Evolutionary conservation across 495 filamentous ascomycete species (phyloP), one percentile per base, ranked within the genome.

Genomic region (Usnea hakonensis): DNA sequence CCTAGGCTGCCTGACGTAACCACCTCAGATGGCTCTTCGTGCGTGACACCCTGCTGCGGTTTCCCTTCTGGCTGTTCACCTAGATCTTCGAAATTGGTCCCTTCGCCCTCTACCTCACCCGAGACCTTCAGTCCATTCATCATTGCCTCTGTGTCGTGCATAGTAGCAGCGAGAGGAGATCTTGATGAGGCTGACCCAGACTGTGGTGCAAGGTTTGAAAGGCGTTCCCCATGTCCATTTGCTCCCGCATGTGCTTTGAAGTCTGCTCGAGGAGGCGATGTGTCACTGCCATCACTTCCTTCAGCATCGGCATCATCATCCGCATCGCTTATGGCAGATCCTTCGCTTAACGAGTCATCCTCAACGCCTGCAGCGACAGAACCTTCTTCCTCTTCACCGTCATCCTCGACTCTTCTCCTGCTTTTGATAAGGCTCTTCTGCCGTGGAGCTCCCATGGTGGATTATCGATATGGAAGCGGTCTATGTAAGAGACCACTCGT

Each of bases 121-220:
- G 82, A 80, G 48, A 94, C 76, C 61, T 81, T 86, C 58, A 97
- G 71, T 35, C 90, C 87, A 65, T 91, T 91, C 77, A 96, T 76
- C 92, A 96, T 95, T 63, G 87, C 82, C 65, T 92, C 87, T 26
- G 91, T 94, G 72, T 96, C 94, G 43, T 83, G 79, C 28, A 81
- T 74, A 5, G 63, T 66, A 19, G 78, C 50, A 28, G 58, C 40
- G 17, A 68, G 62, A 35, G 61, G 55, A 36, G 60, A 38, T 23
- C 61, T 64, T 48, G 41, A 60, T 41, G 30, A 55, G 57, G 62
- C 63, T 62, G 57, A 60, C 52, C 61, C 67, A 67, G 61, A 53
- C 44, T 66, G 64, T 60, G 30, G 67, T 70, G 68, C 71, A 57
- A 64, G 72, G 69, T 62, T 73, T 63, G 59, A 68, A 69, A 70